Base-by-base conservation (phyloP, 495 filamentous ascomycete species). In the Lepidopterella palustris region DNA sequence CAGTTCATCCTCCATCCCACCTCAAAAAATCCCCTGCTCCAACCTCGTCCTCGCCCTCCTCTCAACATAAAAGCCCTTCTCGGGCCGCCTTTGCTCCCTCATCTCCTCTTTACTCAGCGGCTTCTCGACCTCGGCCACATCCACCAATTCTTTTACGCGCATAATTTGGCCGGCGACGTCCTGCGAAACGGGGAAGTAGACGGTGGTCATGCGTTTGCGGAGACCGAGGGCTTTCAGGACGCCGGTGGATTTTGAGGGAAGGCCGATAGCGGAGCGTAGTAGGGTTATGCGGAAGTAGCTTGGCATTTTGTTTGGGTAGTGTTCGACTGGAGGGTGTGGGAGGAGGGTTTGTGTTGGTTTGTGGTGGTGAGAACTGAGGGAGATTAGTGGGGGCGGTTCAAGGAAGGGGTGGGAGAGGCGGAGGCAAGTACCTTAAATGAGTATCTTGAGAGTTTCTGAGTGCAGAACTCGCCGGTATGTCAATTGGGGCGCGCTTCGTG, bases 241-340 rank as follows among this genome's bases (percentile, higher is more conserved):
- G 65, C 87, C 90, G 74, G 82, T 82, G 61, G 85, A 87, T 68
- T 87, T 85, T 65, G 83, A 74, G 9, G 95, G 90, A 53, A 99
- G 84, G 67, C 95, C 95, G 76, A 99, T 99, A 60, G 86, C 86
- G 59, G 86, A 91, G 67, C 95, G 92, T 70, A 93, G 78, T 64
- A 97, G 89, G 63, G 92, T 97, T 70, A 99, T 90, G 67, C 89
- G 87, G 82, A 97, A 98, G 81, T 81, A 97, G 59, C n/a, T n/a
- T n/a, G 87, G 82, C 90, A 95, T 96, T 71, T 61, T 82, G 63
- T 23, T 27, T 47, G n/a, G n/a, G n/a, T n/a, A n/a, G n/a, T n/a
- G n/a, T n/a, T n/a, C n/a, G n/a, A n/a, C n/a, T n/a, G n/a, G n/a
- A n/a, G n/a, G n/a, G n/a, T n/a, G n/a, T n/a, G n/a, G n/a, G n/a